Conservation (phyloP, 352 stramenopile species). For the Salisapilia sapeloensis region DNA sequence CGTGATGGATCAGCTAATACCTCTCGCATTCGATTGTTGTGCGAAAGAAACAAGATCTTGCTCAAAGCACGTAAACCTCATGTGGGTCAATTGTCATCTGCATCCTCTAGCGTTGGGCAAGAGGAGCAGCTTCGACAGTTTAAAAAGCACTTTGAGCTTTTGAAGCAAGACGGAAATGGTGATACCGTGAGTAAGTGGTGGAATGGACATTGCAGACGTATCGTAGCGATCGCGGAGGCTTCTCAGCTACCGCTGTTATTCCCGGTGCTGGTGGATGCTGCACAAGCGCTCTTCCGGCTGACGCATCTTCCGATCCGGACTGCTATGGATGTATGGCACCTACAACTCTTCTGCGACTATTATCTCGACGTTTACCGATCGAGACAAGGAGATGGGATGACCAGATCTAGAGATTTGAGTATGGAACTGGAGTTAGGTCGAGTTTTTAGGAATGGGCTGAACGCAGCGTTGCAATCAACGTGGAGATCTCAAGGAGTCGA, state of each 20-base stretch:
- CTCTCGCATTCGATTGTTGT: conserved; percentile 31
- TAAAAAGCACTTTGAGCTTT: too few relatives aligned
- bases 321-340: conserved; percentile 15
- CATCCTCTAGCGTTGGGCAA: too few relatives aligned
- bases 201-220: too few relatives aligned
- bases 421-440: too few relatives aligned
- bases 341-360: conserved; percentile 19
- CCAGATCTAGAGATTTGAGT: background rate
- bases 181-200: too few relatives aligned
- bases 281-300: conserved; percentile 39
- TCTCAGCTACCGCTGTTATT: conserved; percentile 13
- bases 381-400: conserved; percentile 1
- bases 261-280: conserved; percentile 19
- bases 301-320: conserved; percentile 19
- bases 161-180: too few relatives aligned
- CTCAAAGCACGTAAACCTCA: conserved; percentile 29
- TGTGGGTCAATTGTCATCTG: too few relatives aligned
- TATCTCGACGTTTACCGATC: conserved; percentile 1
- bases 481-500: too few relatives aligned
- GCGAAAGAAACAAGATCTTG: conserved; percentile 35
- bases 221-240: too few relatives aligned
- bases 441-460: too few relatives aligned
- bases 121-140: too few relatives aligned
- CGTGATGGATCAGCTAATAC: conserved; percentile 23
- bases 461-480: too few relatives aligned